A percentile compares a stretch with the other conserved stretches of the same genome.
Evolutionary conservation across 2,329 filamentous ascomycete genomes (phyloP).

Genomic region (Penicillium sp.): DNA sequence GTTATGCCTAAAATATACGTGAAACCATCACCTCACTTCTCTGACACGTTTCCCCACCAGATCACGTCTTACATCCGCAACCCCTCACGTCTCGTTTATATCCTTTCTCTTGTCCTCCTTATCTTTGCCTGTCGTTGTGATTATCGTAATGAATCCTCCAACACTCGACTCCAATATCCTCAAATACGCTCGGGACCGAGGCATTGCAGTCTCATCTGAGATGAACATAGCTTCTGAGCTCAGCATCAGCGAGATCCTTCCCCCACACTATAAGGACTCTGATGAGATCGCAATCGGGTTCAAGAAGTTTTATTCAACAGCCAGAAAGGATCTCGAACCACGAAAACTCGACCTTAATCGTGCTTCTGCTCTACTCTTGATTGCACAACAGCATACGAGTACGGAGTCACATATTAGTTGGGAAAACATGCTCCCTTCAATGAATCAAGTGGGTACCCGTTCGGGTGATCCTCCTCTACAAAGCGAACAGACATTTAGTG

Average conservation of each 20-base stretch:
- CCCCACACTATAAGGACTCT: background rate
- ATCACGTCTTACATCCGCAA: too few relatives aligned
- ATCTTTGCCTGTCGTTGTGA: too few relatives aligned
- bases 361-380: background rate
- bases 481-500: background rate
- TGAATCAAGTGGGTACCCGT: background rate
- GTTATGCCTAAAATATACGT: too few relatives aligned
- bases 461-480: background rate
- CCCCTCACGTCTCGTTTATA: too few relatives aligned
- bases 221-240: background rate
- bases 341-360: background rate
- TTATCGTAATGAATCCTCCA: background rate
- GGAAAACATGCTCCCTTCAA: background rate
- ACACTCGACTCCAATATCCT: background rate
- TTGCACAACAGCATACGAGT: background rate
- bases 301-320: background rate
- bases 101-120: background rate
- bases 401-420: background rate
- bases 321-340: background rate
- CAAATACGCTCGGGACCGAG: background rate
- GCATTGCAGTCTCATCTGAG: background rate
- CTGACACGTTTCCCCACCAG: too few relatives aligned
- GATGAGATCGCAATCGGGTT: background rate
- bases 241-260: background rate
- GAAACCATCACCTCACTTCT: too few relatives aligned